These are phyloP conservation scores for Aethionema arabicum DNA, from an alignment of 345 rosid genomes.

Conservation along the genomic window DNA sequence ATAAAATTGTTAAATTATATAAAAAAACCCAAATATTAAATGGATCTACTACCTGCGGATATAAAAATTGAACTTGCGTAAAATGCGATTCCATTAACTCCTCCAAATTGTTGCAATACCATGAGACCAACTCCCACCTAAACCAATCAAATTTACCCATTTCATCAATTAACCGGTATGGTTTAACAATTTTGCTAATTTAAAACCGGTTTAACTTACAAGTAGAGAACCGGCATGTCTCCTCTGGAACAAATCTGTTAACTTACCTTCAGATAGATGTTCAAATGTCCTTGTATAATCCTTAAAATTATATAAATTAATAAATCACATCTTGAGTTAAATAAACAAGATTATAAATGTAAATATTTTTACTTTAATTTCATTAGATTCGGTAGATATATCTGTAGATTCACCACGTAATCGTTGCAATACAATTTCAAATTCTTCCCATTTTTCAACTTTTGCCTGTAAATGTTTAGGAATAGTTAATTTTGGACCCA, in stretches of 20 bases:
- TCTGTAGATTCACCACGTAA: constrained; percentile 52
- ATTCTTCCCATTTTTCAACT: constrained; percentile 45
- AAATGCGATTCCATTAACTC: constrained; percentile 55
- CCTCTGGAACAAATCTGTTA: constrained; percentile 37
- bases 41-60: constrained; percentile 43
- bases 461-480: constrained; percentile 49
- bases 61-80: constrained; percentile 52
- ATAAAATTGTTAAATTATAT: too few relatives aligned
- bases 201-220: constrained; percentile 34
- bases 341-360: not conserved
- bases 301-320: constrained; percentile 9
- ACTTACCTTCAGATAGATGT: constrained; percentile 34
- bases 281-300: constrained; percentile 43
- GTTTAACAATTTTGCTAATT: not conserved
- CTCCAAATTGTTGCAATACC: constrained; percentile 84
- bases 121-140: constrained; percentile 74
- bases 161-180: not conserved
- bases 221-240: constrained; percentile 39
- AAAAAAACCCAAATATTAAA: too few relatives aligned
- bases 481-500: too few relatives aligned
- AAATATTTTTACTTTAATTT: constrained; percentile 47
- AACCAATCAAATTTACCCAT: not conserved
- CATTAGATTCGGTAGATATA: constrained; percentile 53
- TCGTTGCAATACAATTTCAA: constrained; percentile 48
- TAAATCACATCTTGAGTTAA: not conserved